A percentile compares a stretch with the other conserved stretches of the same genome.
Evolutionary conservation across 495 filamentous ascomycete genomes (phyloP).

Genomic region (Niebla homalea): DNA sequence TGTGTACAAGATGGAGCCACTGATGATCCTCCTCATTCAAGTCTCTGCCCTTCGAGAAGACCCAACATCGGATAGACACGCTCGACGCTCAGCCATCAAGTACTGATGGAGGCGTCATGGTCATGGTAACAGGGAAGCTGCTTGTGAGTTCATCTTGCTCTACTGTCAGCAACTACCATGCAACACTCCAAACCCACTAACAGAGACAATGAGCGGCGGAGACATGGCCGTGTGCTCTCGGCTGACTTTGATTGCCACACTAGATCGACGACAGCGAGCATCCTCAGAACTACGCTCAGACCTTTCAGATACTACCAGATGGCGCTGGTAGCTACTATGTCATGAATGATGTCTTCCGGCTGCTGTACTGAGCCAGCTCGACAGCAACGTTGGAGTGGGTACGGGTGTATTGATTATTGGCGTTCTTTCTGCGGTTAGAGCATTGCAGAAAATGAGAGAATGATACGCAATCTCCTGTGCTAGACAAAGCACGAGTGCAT

Average conservation of each 20-base stretch:
- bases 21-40: conserved; percentile 19
- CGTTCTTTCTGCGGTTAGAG: too few species aligned
- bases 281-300: conserved; percentile 76
- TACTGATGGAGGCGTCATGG: conserved; percentile 51
- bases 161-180: neutral
- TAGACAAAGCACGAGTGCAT: too few species aligned
- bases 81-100: conserved; percentile 46
- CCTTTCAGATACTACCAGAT: conserved; percentile 68
- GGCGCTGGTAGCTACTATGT: conserved; percentile 61
- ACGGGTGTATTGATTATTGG: too few species aligned
- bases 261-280: conserved; percentile 71
- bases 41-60: conserved; percentile 67
- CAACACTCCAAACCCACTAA: neutral
- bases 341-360: conserved; percentile 83
- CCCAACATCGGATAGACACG: conserved; percentile 53
- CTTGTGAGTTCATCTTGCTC: conserved; percentile 40
- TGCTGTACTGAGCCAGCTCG: conserved; percentile 41
- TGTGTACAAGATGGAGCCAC: neutral
- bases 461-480: too few species aligned
- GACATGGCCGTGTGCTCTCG: neutral
- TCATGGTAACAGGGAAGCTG: conserved; percentile 74
- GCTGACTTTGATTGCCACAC: neutral
- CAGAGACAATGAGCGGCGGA: neutral
- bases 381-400: too few species aligned
- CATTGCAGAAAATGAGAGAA: too few species aligned